A percentile compares a stretch with the other conserved stretches of the same genome.
Conservation (phyloP, 225 moss, liverwort and hornwort genomes). For the Bryum argenteum region DNA sequence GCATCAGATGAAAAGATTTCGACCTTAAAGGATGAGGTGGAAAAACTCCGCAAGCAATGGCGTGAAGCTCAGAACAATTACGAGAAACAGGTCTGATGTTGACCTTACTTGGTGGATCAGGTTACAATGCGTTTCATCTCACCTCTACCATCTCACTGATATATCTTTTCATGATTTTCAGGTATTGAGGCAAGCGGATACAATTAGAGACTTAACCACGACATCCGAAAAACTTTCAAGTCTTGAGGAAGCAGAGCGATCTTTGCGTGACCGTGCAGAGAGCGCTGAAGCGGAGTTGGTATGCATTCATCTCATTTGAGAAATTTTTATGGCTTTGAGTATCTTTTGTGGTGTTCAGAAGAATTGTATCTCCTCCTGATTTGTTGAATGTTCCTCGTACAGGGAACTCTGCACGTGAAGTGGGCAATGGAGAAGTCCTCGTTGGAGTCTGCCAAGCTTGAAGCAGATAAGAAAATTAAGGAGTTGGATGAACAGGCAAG, state of each 20-base stretch:
- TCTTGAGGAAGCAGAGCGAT: conserved; percentile 64
- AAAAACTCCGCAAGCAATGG: conserved; percentile 86
- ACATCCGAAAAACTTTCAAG: conserved; percentile 71
- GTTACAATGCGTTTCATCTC: background rate
- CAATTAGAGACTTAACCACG: conserved; percentile 73
- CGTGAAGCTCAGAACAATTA: conserved; percentile 95
- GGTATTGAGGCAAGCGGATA: conserved; percentile 93
- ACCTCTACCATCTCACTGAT: background rate
- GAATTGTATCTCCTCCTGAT: conserved; percentile 4
- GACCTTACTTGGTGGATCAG: conserved; percentile 14
- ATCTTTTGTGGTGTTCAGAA: conserved; percentile 15
- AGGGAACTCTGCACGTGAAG: conserved; percentile 77
- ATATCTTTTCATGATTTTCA: conserved; percentile 37
- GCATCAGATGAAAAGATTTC: conserved; percentile 67
- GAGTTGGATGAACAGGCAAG: conserved; percentile 89
- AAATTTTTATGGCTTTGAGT: conserved; percentile 2
- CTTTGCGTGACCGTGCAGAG: conserved; percentile 79
- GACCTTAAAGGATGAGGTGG: conserved; percentile 75
- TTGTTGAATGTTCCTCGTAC: conserved; percentile 20
- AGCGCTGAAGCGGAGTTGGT: conserved; percentile 93
- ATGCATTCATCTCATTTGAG: conserved; percentile 23
- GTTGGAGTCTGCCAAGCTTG: conserved; percentile 65
- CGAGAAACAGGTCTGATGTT: conserved; percentile 81
- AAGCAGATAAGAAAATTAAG: conserved; percentile 84
- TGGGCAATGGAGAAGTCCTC: conserved; percentile 93